A percentile compares a stretch with the other conserved stretches of the same genome.
phyloP scores from a whole-genome alignment of 208 protist species.

The Herpetomonas samuelpessoai region DNA sequence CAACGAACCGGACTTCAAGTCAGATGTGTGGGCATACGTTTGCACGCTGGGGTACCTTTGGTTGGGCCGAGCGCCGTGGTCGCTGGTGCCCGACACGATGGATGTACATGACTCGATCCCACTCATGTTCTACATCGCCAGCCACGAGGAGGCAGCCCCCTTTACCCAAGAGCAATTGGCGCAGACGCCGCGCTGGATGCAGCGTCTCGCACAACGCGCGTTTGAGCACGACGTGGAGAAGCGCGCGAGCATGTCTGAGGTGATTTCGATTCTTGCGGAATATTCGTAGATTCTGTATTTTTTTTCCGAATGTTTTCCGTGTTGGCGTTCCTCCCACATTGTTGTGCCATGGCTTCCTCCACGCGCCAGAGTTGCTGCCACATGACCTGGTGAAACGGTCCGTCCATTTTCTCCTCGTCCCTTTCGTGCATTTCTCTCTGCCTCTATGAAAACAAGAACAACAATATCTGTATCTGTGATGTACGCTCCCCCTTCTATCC shows the following conservation, averaged over 20 bases:
- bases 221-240: slow-evolving; percentile 42
- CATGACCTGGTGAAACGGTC: no score
- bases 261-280: slow-evolving; percentile 48
- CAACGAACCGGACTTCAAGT: slow-evolving; percentile 43
- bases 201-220: slow-evolving; percentile 36
- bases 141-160: slow-evolving; percentile 36
- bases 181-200: slow-evolving; percentile 43
- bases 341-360: neutral
- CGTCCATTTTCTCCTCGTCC: no score
- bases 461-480: neutral
- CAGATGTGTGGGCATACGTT: slow-evolving; percentile 66
- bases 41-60: slow-evolving; percentile 61
- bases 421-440: no score
- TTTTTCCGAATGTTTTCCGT: neutral
- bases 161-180: slow-evolving; percentile 33
- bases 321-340: neutral
- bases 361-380: no score
- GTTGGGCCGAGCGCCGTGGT: slow-evolving; percentile 41
- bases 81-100: slow-evolving; percentile 13
- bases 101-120: slow-evolving; percentile 33
- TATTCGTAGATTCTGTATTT: slow-evolving; percentile 17
- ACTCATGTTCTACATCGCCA: slow-evolving; percentile 58
- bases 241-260: slow-evolving; percentile 43
- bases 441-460: no score
- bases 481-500: neutral